phyloP scores from a whole-genome alignment of 2,329 filamentous ascomycete genomes.

The Sclerotinia nivalis region DNA sequence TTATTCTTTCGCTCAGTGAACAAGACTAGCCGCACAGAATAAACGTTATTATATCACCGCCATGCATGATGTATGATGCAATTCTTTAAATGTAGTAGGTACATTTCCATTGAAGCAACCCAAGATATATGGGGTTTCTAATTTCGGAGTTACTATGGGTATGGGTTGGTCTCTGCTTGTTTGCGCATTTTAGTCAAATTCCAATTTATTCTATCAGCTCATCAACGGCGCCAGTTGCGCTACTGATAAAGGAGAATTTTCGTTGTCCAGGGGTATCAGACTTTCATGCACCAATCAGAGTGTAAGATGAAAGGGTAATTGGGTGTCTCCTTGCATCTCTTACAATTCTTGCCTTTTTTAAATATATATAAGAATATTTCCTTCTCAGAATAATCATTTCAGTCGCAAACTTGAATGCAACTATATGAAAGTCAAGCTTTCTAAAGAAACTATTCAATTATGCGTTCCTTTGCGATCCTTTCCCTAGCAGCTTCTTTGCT shows the following conservation, averaged over 20 bases:
- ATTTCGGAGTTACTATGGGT: slow-evolving; percentile 1
- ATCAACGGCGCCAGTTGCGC: not conserved
- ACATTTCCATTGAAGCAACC: not conserved
- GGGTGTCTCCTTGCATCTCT: not conserved
- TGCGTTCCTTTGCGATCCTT: slow-evolving; percentile 20
- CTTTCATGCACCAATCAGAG: slow-evolving; percentile 13
- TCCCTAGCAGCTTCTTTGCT: slow-evolving; percentile 13
- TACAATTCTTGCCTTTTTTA: not conserved
- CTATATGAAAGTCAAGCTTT: not conserved
- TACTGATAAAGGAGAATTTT: not conserved
- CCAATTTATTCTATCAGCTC: not conserved
- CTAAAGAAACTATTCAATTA: not conserved
- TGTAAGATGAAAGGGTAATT: not conserved
- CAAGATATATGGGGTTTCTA: not conserved
- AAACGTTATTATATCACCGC: not conserved
- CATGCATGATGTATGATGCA: not conserved
- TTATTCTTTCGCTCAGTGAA: not conserved
- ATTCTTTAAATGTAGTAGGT: not conserved
- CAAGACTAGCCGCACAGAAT: too few species aligned
- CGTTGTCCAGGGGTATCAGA: not conserved
- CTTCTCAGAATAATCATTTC: not conserved
- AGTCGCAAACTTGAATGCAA: not conserved
- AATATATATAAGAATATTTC: slow-evolving; percentile 4
- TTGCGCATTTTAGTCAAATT: not conserved
- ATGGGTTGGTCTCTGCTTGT: not conserved